phyloP scores from a whole-genome alignment of 768 basidiomycete species.

The Sutorius australiensis region DNA sequence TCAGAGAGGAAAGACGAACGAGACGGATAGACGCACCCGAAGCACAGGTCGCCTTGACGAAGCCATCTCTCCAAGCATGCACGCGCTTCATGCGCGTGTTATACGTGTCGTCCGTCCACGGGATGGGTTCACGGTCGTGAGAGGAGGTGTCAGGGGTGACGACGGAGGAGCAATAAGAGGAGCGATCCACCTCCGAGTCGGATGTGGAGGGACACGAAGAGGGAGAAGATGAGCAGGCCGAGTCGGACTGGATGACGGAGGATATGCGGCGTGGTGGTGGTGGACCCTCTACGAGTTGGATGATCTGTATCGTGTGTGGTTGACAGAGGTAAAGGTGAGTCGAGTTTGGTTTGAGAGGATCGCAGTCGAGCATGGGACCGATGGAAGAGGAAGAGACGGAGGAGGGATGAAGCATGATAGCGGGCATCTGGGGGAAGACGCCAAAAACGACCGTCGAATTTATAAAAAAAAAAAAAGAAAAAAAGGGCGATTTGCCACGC shows the following conservation, averaged over 20 bases:
- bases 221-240: constrained; percentile 38
- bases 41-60: constrained; percentile 41
- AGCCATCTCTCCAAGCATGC: constrained; percentile 65
- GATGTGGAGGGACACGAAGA: constrained; percentile 37
- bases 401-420: constrained; percentile 25
- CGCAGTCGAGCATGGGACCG: constrained; percentile 25
- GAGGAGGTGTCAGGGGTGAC: constrained; percentile 38
- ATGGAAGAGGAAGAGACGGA: constrained; percentile 22
- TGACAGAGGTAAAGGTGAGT: constrained; percentile 45
- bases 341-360: constrained; percentile 35
- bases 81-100: constrained; percentile 60
- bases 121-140: constrained; percentile 20
- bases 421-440: constrained; percentile 14
- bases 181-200: constrained; percentile 43
- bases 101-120: constrained; percentile 48
- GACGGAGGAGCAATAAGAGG: constrained; percentile 74
- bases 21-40: constrained; percentile 35
- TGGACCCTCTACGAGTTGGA: constrained; percentile 65
- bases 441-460: constrained; percentile 14
- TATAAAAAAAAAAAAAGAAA: constrained; percentile 9
- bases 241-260: constrained; percentile 33
- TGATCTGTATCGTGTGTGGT: constrained; percentile 57
- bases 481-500: constrained; percentile 24
- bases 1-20: constrained; percentile 3
- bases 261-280: constrained; percentile 47